These are phyloP conservation scores for Blastobotrys arbuscula DNA, from an alignment of 1,139 yeast species.

Conservation along the genomic window DNA sequence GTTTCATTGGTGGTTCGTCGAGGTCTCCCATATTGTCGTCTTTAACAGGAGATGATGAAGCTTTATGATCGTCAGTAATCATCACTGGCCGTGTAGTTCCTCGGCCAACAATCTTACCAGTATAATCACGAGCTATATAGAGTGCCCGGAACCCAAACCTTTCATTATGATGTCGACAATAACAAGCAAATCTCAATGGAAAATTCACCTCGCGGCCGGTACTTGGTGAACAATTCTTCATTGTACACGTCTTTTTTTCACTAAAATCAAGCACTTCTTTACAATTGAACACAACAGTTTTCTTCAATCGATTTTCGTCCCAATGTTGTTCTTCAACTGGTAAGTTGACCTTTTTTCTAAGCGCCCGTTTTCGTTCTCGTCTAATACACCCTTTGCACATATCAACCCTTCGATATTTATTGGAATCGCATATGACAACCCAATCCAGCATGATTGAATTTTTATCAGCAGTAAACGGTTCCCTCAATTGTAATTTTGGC, in stretches of 20 bases:
- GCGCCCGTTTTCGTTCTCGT: slow-evolving; percentile 85
- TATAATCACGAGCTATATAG: slow-evolving; percentile 56
- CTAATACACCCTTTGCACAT: slow-evolving; percentile 81
- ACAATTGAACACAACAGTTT: slow-evolving; percentile 83
- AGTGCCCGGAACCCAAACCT: slow-evolving; percentile 68
- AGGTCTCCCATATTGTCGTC: background rate
- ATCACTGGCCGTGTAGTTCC: slow-evolving; percentile 66
- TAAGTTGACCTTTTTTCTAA: slow-evolving; percentile 60
- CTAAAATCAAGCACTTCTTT: slow-evolving; percentile 68
- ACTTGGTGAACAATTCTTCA: background rate
- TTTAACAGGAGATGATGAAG: slow-evolving; percentile 18
- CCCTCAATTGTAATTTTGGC: slow-evolving; percentile 60
- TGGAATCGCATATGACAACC: slow-evolving; percentile 34
- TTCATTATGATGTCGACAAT: slow-evolving; percentile 88
- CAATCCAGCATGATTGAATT: slow-evolving; percentile 31
- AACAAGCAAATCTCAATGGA: slow-evolving; percentile 84
- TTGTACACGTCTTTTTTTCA: slow-evolving; percentile 36
- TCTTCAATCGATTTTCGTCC: slow-evolving; percentile 63
- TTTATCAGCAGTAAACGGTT: slow-evolving; percentile 31
- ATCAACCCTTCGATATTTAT: slow-evolving; percentile 49
- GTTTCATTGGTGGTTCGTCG: no score
- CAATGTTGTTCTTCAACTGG: slow-evolving; percentile 66
- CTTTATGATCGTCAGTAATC: slow-evolving; percentile 87
- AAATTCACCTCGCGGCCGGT: slow-evolving; percentile 41
- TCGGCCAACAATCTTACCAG: slow-evolving; percentile 62